Base-by-base conservation (phyloP, 2,329 filamentous ascomycete species). In the Fusarium pseudoanthophilum region DNA sequence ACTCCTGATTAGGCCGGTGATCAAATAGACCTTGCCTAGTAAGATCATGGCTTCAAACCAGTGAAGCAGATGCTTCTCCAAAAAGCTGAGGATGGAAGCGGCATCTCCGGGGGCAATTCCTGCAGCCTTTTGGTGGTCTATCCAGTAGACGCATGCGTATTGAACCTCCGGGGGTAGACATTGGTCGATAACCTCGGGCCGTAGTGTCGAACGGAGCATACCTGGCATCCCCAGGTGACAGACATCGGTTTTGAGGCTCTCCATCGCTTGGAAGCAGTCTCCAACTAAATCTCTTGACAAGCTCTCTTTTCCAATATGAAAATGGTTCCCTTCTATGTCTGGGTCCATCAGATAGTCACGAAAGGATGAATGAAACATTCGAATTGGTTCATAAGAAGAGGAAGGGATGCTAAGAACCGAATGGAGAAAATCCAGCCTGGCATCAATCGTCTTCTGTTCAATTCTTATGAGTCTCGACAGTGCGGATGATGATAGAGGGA, bases 261-360 rank as follows among this genome's bases (percentile, higher is more conserved):
- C 15, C 60, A 63, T 48, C 1, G 26, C 34, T 6, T 13, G 60
- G 14, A 63, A 26, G 11, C 53, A 63, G 5, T 60, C 51, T 18
- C 5, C 15, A 2, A 37, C 39, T 2, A 61, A 18, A 0, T 32
- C 11, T 20, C 21, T 21, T 18, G 26, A 3, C 1, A 34, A n/a
- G 1, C 15, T 16, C 0, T 34, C 21, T 39, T 24, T 2, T 3
- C 24, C 11, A 7, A 56, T 28, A 7, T 4, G 5, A 16, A 53
- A 53, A 0, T 14, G 51, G 4, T 39, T 39, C 1, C 9, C 24
- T 9, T 28, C 14, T 1, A 8, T 4, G 1, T n/a, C 51, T 9
- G 34, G 14, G 13, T 28, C 20, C 20, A 53, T 32, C 2, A 56
- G 4, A 26, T 57, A 57, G 21, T 57, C 39, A 0, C 53, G 28